Percentiles rank a stretch among this genome's conserved stretches.
These are phyloP conservation scores for Cicer yamashitae DNA, from an alignment of 306 rosid species.

Conservation along the genomic window DNA sequence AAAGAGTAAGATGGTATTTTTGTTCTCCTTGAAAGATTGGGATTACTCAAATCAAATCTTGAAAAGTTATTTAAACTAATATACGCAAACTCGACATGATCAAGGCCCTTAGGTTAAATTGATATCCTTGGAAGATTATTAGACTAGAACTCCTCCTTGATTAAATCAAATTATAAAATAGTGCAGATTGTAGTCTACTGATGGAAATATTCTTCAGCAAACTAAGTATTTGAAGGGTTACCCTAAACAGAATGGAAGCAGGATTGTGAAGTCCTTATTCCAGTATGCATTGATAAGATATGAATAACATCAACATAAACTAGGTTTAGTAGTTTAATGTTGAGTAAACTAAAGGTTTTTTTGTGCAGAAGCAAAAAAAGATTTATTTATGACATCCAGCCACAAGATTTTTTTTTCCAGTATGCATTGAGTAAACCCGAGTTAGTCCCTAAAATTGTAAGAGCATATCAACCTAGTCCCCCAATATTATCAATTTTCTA, in stretches of 20 bases:
- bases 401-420: too few relatives aligned
- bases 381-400: too few relatives aligned
- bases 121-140: neutral
- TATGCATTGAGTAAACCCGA: neutral
- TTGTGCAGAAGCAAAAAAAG: too few relatives aligned
- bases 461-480: neutral
- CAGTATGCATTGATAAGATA: slow-evolving; percentile 9
- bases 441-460: neutral
- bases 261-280: neutral
- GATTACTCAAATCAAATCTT: neutral
- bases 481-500: neutral
- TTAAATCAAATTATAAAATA: neutral
- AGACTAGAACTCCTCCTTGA: slow-evolving; percentile 5
- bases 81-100: slow-evolving; percentile 1
- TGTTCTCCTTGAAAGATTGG: slow-evolving; percentile 2
- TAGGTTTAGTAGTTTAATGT: slow-evolving; percentile 14
- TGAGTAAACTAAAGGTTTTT: neutral
- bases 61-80: slow-evolving; percentile 17
- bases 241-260: neutral
- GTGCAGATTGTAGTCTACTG: neutral
- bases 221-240: slow-evolving; percentile 32
- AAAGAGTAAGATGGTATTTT: slow-evolving; percentile 2
- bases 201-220: neutral
- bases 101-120: neutral
- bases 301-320: neutral